Evolutionary conservation across 1,284 basidiomycete species (phyloP).

Genomic region (Athelia sp.): DNA sequence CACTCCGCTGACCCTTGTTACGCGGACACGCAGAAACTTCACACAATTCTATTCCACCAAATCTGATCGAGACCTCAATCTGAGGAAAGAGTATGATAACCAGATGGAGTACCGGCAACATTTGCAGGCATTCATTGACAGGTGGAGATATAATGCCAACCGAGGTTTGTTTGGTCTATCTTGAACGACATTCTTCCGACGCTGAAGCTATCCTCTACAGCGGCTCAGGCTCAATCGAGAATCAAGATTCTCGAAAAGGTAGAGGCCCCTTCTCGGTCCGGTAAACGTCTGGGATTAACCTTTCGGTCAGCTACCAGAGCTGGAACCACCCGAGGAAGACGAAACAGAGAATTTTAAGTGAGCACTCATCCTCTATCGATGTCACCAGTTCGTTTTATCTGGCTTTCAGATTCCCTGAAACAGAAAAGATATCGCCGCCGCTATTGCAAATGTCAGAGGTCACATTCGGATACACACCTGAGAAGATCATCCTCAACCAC

Average conservation of each 20-base stretch:
- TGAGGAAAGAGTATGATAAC: constrained; percentile 92
- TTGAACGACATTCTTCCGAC: neutral
- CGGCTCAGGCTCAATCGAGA: constrained; percentile 92
- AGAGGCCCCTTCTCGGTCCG: neutral
- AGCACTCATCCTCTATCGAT: constrained; percentile 1
- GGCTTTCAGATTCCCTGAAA: constrained; percentile 72
- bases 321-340: constrained; percentile 88
- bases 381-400: too few species aligned
- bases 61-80: constrained; percentile 87
- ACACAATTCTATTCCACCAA: constrained; percentile 99
- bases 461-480: constrained; percentile 85
- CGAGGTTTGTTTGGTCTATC: constrained; percentile 43
- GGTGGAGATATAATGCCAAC: constrained; percentile 95
- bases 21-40: too few species aligned
- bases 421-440: constrained; percentile 95
- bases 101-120: constrained; percentile 95
- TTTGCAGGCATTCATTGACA: constrained; percentile 95
- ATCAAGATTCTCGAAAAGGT: constrained; percentile 98
- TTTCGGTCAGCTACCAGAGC: constrained; percentile 68
- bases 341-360: constrained; percentile 89
- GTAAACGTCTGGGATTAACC: neutral
- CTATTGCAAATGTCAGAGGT: constrained; percentile 93
- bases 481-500: constrained; percentile 75
- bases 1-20: too few species aligned
- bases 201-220: constrained; percentile 27